Conservation (phyloP, 2,329 filamentous ascomycete species). For the Xylaria hypoxylon region DNA sequence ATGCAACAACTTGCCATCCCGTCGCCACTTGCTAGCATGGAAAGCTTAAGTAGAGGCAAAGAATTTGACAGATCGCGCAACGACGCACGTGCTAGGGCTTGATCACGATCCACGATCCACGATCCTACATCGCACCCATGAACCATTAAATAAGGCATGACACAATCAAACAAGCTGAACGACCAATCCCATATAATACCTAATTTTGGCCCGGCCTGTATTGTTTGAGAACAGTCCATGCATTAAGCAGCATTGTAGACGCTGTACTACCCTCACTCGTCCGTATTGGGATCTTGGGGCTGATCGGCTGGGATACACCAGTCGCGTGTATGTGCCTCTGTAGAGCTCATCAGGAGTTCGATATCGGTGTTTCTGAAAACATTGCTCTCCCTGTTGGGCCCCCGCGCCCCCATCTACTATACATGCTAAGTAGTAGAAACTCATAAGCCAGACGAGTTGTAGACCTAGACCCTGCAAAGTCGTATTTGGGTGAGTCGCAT, state of each 20-base stretch:
- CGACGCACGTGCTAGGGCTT: constrained; percentile 10
- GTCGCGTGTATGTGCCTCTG: neutral
- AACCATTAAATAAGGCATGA: neutral
- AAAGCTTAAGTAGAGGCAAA: neutral
- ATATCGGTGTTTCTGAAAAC: neutral
- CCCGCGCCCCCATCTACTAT: neutral
- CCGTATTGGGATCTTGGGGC: constrained; percentile 10
- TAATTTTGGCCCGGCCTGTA: neutral
- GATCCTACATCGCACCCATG: neutral
- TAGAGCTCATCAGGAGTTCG: neutral
- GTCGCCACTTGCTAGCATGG: constrained; percentile 3
- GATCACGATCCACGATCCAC: constrained; percentile 2
- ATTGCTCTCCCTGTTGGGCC: neutral
- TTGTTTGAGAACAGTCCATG: constrained; percentile 9
- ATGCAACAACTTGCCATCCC: constrained; percentile 17
- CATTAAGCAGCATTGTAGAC: constrained; percentile 5
- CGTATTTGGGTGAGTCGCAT: constrained; percentile 1
- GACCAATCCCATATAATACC: neutral
- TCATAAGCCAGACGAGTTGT: too few species aligned
- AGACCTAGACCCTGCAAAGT: constrained; percentile 7
- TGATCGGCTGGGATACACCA: neutral
- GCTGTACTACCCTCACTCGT: constrained; percentile 17
- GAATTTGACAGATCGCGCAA: constrained; percentile 10
- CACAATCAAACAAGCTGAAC: constrained; percentile 6
- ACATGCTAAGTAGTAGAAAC: too few species aligned